Base-by-base conservation (phyloP, 805 yeast species). In the Metschnikowia santaceciliae region DNA sequence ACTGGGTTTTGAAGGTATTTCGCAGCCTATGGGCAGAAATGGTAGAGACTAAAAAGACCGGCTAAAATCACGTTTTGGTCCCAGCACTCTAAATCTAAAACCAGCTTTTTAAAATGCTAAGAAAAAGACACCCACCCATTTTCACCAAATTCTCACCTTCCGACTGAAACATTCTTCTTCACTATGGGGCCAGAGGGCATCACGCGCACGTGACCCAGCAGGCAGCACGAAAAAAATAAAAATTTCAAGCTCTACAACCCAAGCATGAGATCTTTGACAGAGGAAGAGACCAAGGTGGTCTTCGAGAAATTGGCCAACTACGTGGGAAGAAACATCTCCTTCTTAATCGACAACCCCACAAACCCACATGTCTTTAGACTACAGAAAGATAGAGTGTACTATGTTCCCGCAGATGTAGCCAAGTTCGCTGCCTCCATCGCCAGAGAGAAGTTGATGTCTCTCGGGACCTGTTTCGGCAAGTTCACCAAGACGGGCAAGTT, bases 401-500 rank as follows among this genome's bases (percentile, higher is more conserved):
- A 92, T 66, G 95, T 92, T 37, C 77, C 87, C 42, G 96, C 89
- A 61, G 74, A 78, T 54, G 81, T 88, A 35, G 90, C 97, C 47
- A 86, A 86, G 58, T 79, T 84, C 56, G 98, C 99, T 45, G 90
- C 97, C 0, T 83, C 92, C 30, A 88, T 92, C 3, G 88, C 96
- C 36, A 82, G 99, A 75, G 82, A 83, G 41, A 88, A 90, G 63
- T 77, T 94, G 57, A 90, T 92, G 95, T 88, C 97, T 0, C 69
- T 94, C 32, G 99, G 99, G 36, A 80, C 86, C 3, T 94, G 99
- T 71, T 76, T 94, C 53, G 99, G 99, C 17, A 94, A 94, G 68
- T 94, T 94, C 76, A 94, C 99, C 45, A 94, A 94, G 76, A 88
- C 97, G 2, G 97, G 97, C 32, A 94, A 94, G 71, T 94, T 94